Percentiles rank a stretch among this genome's conserved stretches.
These are phyloP conservation scores for Arthrinium puccinioides DNA, from an alignment of 2,329 filamentous ascomycete genomes.

Conservation along the genomic window DNA sequence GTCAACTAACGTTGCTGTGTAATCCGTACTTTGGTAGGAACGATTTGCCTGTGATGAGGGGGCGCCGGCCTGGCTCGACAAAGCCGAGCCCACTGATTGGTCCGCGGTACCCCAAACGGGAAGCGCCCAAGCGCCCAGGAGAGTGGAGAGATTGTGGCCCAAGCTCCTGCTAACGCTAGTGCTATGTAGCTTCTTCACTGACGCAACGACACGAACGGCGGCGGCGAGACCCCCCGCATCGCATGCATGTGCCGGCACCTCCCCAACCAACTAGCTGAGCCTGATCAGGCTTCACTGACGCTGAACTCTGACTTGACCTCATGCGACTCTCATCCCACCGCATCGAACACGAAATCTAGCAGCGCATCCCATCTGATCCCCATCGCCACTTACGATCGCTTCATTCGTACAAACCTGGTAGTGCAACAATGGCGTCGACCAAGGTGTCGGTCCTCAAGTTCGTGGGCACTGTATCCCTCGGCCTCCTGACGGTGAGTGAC, in stretches of 20 bases:
- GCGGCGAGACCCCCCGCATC: too few relatives aligned
- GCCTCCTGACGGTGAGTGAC: constrained; percentile 70
- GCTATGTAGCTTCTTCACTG: neutral
- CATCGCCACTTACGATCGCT: neutral
- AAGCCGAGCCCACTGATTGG: too few relatives aligned
- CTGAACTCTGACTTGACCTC: neutral
- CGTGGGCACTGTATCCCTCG: constrained; percentile 82
- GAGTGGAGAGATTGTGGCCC: too few relatives aligned
- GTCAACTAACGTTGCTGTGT: too few relatives aligned
- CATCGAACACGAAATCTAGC: neutral
- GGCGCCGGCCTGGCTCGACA: too few relatives aligned
- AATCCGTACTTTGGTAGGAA: too few relatives aligned
- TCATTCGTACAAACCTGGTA: too few relatives aligned
- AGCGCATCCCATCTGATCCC: neutral
- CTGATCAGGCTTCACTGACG: neutral
- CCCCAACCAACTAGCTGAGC: neutral
- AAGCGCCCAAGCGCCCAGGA: too few relatives aligned
- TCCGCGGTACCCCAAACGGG: too few relatives aligned
- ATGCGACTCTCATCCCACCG: neutral
- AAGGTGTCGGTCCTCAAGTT: constrained; percentile 81
- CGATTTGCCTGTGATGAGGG: too few relatives aligned
- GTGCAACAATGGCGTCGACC: constrained; percentile 53
- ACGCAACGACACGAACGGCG: neutral
- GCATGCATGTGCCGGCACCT: too few relatives aligned
- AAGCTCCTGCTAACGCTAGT: too few relatives aligned